Base-by-base conservation (phyloP, 495 filamentous ascomycete genomes). In the Daldinia loculata region DNA sequence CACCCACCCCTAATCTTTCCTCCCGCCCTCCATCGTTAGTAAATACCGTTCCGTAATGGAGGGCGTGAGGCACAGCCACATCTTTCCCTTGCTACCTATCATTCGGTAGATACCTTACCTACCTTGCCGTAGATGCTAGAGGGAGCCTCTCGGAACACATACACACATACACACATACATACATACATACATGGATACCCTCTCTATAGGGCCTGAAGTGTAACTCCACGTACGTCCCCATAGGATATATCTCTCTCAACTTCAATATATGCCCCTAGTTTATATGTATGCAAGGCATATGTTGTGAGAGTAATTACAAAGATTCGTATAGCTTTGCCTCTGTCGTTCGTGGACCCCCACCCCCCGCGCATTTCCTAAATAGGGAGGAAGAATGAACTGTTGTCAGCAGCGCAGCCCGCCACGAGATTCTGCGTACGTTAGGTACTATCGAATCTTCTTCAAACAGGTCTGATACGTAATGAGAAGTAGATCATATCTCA, bases 61-160 rank as follows among this genome's bases (percentile, higher is more conserved):
- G 64, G 64, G 48, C 36, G 62, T 48, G 43, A 38, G 64, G 41
- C 64, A 61, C 64, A 68, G 64, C 70, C 64, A 72, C 70, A 63
- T 75, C 74, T 76, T 66, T 75, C 79, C 77, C 79, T 77, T 82
- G 81, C 60, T 55, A 48, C 66, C 59, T 51, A 66, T 63, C 66
- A 53, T 62, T 65, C 56, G 57, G 75, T 73, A 70, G 66, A 48
- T 71, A 57, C 22, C 43, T 48, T 3, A 1, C 32, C 3, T 19
- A 29, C 14, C 24, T 52, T 29, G 24, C 26, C 14, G 50, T 52
- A 27, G 50, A 52, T 52, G n/a, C 17, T 11, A 48, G 41, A 45
- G 7, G 41, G 43, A 48, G 43, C 43, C 43, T 48, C 43, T 48
- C 22, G 43, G 43, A 22, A 12, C 19, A 24, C 34, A 14, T 32